A percentile compares a stretch with the other conserved stretches of the same genome.
phyloP scores from a whole-genome alignment of 2,329 filamentous ascomycete species.

The Trichophyton verrucosum region DNA sequence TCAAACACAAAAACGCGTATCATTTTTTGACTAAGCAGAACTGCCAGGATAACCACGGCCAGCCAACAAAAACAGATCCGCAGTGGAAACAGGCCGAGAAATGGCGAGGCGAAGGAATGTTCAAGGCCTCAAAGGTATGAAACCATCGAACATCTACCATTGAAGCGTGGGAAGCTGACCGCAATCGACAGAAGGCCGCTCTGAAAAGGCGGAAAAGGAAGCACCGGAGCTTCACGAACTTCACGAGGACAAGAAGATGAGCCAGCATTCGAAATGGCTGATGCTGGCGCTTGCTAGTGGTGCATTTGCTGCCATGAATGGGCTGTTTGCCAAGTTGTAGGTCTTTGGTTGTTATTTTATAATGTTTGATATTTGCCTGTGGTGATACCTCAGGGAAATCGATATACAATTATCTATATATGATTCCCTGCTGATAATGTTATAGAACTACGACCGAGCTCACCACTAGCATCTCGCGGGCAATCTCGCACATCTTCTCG shows the following conservation, averaged over 20 bases:
- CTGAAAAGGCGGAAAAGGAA: neutral
- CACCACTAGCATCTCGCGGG: conserved; percentile 40
- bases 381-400: neutral
- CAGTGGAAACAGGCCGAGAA: neutral
- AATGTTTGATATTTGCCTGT: neutral
- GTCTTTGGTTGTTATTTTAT: conserved; percentile 9
- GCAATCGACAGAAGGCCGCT: neutral
- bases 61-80: neutral
- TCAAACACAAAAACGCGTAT: neutral
- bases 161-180: neutral
- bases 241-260: neutral
- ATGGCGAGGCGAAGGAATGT: conserved; percentile 1
- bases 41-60: neutral
- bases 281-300: conserved; percentile 49
- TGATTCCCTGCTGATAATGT: neutral
- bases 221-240: neutral
- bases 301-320: conserved; percentile 51
- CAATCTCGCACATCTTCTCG: conserved; percentile 36
- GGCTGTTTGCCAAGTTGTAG: conserved; percentile 55
- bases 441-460: conserved; percentile 48
- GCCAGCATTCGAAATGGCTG: conserved; percentile 32
- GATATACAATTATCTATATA: too few relatives aligned
- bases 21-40: neutral
- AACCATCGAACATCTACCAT: neutral
- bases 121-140: neutral